Percentiles rank a stretch among this genome's conserved stretches.
phyloP scores from a whole-genome alignment of 768 basidiomycete species.

The Trametes villosa region DNA sequence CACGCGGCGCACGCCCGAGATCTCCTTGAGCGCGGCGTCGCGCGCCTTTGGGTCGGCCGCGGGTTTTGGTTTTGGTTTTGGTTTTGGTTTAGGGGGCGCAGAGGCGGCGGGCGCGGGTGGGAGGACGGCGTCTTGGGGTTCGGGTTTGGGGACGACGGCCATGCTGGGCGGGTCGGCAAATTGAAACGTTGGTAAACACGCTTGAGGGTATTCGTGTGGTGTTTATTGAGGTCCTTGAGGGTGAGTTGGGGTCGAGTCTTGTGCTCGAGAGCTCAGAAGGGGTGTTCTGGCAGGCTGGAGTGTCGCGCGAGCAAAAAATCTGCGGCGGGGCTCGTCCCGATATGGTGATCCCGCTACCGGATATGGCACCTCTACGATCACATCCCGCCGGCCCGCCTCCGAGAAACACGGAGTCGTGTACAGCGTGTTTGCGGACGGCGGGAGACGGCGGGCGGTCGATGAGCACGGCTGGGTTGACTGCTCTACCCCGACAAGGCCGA shows the following conservation, averaged over 20 bases:
- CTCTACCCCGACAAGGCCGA: too few relatives aligned
- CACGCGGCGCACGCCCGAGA: conserved; percentile 38
- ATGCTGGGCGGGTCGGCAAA: background rate
- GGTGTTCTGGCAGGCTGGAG: background rate
- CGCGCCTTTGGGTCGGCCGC: conserved; percentile 25
- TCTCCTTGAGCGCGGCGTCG: conserved; percentile 34
- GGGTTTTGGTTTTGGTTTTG: background rate
- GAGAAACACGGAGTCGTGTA: background rate
- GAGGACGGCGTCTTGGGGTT: conserved; percentile 19
- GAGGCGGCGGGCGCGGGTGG: conserved; percentile 1
- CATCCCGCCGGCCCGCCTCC: background rate
- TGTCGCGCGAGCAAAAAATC: background rate
- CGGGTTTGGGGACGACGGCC: conserved; percentile 17
- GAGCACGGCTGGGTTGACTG: too few relatives aligned
- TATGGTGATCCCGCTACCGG: conserved; percentile 7
- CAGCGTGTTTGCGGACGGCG: too few relatives aligned
- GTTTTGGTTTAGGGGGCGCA: background rate
- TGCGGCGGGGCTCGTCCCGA: background rate
- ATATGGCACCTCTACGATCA: background rate
- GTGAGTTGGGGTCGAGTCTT: background rate
- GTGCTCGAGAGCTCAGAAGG: too few relatives aligned
- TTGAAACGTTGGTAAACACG: background rate
- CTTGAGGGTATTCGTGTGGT: background rate
- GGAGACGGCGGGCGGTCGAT: too few relatives aligned
- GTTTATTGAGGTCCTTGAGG: background rate